Conservation (phyloP, 176 grass and related monocot genomes). For the Canna indica region DNA sequence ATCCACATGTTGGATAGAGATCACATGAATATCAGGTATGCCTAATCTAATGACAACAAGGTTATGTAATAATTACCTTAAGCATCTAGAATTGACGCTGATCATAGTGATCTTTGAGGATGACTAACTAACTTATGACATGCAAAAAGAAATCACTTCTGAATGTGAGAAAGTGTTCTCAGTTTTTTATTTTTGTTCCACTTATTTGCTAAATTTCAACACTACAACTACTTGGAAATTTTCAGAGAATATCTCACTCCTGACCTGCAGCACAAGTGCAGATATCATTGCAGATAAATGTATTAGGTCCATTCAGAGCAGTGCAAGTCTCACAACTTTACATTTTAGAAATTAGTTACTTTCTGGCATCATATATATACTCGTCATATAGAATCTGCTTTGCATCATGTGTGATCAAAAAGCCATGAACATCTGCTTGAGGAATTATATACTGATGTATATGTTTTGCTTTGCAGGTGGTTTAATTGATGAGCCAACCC, state of each 20-base stretch:
- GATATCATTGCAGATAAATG: not conserved
- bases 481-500: not conserved
- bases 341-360: not conserved
- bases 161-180: not conserved
- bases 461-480: not conserved
- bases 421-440: not conserved
- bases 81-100: too few species aligned
- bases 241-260: not conserved
- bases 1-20: too few species aligned
- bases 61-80: too few species aligned
- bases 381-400: not conserved
- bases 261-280: not conserved
- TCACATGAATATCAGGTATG: too few species aligned
- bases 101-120: too few species aligned
- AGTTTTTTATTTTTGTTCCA: not conserved
- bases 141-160: too few species aligned
- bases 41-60: too few species aligned
- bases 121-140: not conserved
- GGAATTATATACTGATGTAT: not conserved
- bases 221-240: not conserved
- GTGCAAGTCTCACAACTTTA: not conserved
- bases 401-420: not conserved
- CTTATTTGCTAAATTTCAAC: not conserved
- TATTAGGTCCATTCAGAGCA: not conserved
- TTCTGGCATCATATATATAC: not conserved